Evolutionary conservation across 2,329 filamentous ascomycete species (phyloP).

Genomic region (Gliomastix tumulicola): DNA sequence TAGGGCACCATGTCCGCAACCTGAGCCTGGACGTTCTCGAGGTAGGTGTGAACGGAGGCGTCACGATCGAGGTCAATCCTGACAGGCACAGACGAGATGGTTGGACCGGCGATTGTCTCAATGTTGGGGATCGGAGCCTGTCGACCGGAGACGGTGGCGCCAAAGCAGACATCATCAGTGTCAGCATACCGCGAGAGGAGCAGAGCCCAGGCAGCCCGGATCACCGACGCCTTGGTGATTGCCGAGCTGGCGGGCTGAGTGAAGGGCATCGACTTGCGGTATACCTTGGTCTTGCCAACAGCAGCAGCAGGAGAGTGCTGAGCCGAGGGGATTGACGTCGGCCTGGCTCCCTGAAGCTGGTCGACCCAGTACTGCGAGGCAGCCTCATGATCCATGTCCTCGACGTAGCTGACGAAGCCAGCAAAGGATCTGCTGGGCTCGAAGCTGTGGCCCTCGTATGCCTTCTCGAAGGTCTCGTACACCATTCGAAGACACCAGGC

Average conservation of each 20-base stretch:
- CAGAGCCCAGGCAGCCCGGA: slow-evolving; percentile 19
- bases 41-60: slow-evolving; percentile 5
- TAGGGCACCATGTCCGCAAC: slow-evolving; percentile 11
- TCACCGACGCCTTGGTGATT: slow-evolving; percentile 10
- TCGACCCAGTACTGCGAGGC: background rate
- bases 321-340: background rate
- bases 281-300: too few species aligned
- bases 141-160: slow-evolving; percentile 11
- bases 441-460: background rate
- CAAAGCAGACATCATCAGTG: slow-evolving; percentile 11
- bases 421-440: background rate
- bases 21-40: slow-evolving; percentile 7
- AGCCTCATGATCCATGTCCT: background rate
- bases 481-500: slow-evolving; percentile 5
- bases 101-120: slow-evolving; percentile 8
- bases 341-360: background rate
- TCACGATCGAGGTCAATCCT: slow-evolving; percentile 3
- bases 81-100: slow-evolving; percentile 9
- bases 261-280: background rate
- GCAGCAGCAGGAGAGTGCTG: background rate
- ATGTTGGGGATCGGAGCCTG: slow-evolving; percentile 11
- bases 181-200: slow-evolving; percentile 7
- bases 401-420: slow-evolving; percentile 5
- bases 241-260: background rate
- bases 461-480: slow-evolving; percentile 1